Evolutionary conservation across 257 asterid species (phyloP).

Genomic region (Fraxinus americana): DNA sequence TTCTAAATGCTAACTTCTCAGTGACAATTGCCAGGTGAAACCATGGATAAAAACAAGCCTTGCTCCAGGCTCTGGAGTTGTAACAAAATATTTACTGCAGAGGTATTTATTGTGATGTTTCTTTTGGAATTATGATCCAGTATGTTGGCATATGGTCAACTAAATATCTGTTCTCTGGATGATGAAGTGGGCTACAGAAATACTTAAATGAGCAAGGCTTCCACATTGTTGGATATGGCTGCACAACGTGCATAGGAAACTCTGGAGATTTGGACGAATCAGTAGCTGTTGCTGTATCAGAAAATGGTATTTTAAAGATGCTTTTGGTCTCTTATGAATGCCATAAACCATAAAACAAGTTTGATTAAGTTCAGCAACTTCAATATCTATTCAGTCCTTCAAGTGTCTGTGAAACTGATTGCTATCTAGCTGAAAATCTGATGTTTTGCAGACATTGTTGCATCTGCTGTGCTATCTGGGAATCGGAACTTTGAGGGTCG

Average conservation of each 20-base stretch:
- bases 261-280: slow-evolving; percentile 80
- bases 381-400: neutral
- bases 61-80: slow-evolving; percentile 98
- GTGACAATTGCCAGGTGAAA: slow-evolving; percentile 61
- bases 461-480: slow-evolving; percentile 96
- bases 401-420: neutral
- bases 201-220: slow-evolving; percentile 28
- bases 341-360: neutral
- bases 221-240: neutral
- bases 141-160: slow-evolving; percentile 2
- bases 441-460: slow-evolving; percentile 82
- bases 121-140: neutral
- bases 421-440: slow-evolving; percentile 16
- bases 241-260: slow-evolving; percentile 4
- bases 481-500: slow-evolving; percentile 98
- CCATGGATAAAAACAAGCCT: slow-evolving; percentile 98
- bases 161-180: slow-evolving; percentile 7
- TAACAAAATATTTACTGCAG: slow-evolving; percentile 69
- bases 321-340: slow-evolving; percentile 1
- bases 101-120: slow-evolving; percentile 50
- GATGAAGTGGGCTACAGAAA: slow-evolving; percentile 20
- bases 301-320: neutral
- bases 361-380: neutral
- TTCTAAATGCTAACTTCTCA: slow-evolving; percentile 23
- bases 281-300: slow-evolving; percentile 61